Base-by-base conservation (phyloP, 116 monocot genomes). In the Zostera marina region DNA sequence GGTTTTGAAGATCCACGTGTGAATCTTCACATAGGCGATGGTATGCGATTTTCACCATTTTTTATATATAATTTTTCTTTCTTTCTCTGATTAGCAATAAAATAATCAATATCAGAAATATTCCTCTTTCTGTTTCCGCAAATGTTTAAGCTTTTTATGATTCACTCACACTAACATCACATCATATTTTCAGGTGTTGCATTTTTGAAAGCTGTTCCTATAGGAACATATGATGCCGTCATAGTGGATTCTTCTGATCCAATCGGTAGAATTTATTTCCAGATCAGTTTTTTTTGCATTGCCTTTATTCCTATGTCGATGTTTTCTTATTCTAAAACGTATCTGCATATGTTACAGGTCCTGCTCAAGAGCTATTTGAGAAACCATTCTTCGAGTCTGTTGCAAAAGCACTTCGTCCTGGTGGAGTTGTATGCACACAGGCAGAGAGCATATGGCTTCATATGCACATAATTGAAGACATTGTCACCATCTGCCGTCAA, bases 391-490 rank as follows among this genome's bases (percentile, higher is more conserved):
- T 85, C 51, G 66, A 85, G 40, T 85, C 72, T 1, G 77, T 85
- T 38, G 85, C 85, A 5, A 74, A 58, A 65, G 81, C 85, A 39
- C 77, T 85, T 32, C 69, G 81, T 15, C 81, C 85, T 10, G 85
- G 85, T 10, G 85, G 85, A 7, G 85, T 85, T 8, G 70, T 85
- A 7, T 80, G 81, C 72, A 85, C 85, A 0, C 85, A 85, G 39
- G 85, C 85, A 25, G 85, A 85, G 70, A 85, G 85, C 65, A 85
- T 85, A 56, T 85, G 85, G 85, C 63, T 85, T 19, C 85, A 85
- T 62, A 85, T 85, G 85, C 81, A 85, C 57, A 85, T 85, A 23
- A 85, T 85, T n/a, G 85, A 80, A 52, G 81, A 77, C 42, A 85
- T 85, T 61, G 81, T 85, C 51, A 19, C 63, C 20, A 53, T 43